These are phyloP conservation scores for Cunninghamia lanceolata DNA, from an alignment of 75 land plant species.

Conservation along the genomic window DNA sequence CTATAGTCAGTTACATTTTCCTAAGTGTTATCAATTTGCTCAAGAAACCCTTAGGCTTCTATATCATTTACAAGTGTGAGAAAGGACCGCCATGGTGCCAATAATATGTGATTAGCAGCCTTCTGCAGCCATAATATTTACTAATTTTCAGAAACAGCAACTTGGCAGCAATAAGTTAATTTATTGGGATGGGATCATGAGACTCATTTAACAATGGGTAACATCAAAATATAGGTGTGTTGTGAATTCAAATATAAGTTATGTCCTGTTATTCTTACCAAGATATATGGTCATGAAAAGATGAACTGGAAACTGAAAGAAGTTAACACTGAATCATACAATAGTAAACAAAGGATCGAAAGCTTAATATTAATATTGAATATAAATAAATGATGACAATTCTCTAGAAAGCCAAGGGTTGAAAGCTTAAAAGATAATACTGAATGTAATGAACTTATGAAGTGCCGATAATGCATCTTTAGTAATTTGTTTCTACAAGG, in stretches of 20 bases:
- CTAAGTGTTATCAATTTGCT: not conserved
- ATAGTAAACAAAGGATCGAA: not conserved
- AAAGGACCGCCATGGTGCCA: not conserved
- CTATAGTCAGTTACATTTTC: not conserved
- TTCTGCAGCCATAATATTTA: not conserved
- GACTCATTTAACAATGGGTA: not conserved
- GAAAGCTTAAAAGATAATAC: not conserved
- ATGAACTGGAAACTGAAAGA: not conserved
- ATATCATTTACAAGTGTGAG: not conserved
- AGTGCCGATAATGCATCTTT: not conserved
- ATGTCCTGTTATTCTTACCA: not conserved
- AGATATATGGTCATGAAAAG: not conserved
- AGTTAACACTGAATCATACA: not conserved
- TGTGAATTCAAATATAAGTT: not conserved
- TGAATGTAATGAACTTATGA: not conserved
- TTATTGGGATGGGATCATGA: not conserved
- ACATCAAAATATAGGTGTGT: not conserved
- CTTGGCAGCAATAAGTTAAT: not conserved
- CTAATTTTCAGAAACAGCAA: not conserved
- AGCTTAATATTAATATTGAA: not conserved
- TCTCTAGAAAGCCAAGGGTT: not conserved
- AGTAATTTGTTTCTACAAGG: not conserved
- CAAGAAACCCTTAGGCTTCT: too few species aligned
- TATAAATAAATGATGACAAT: not conserved
- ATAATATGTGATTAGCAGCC: not conserved